Conservation (phyloP, 2,329 filamentous ascomycete genomes). For the Metarhizium brunneum region DNA sequence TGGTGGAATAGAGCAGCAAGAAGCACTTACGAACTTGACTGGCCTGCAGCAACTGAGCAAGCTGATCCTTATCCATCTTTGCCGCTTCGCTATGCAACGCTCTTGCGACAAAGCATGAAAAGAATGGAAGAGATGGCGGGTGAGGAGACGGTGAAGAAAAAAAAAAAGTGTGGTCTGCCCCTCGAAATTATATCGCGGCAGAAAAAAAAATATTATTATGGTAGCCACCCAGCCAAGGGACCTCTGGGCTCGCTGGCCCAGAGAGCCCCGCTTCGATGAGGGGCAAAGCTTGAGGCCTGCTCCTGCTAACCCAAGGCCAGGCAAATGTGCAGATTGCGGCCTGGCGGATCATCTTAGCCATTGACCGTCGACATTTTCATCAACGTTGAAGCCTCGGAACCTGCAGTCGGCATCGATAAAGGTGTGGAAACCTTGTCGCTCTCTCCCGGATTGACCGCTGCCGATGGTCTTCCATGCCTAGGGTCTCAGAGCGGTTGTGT, state of each 20-base stretch:
- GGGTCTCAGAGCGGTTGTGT: no score
- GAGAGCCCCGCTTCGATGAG: constrained; percentile 7
- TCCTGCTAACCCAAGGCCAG: no score
- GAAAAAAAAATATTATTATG: constrained; percentile 9
- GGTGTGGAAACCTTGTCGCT: no score
- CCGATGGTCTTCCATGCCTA: no score
- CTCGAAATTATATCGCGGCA: constrained; percentile 8
- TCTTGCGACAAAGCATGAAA: constrained; percentile 8
- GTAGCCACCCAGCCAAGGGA: constrained; percentile 1
- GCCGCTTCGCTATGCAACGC: constrained; percentile 6
- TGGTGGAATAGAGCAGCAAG: neutral
- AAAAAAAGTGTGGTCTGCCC: constrained; percentile 6
- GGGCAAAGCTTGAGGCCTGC: neutral
- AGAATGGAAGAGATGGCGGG: neutral
- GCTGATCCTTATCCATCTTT: constrained; percentile 52
- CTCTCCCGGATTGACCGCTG: no score
- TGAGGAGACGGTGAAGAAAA: constrained; percentile 5
- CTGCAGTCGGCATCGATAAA: no score
- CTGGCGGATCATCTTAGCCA: no score
- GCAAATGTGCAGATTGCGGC: no score
- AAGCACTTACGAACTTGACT: constrained; percentile 69
- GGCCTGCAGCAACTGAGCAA: constrained; percentile 78
- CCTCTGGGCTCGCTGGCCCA: neutral
- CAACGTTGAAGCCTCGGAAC: no score
- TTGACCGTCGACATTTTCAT: no score